Base-by-base conservation (phyloP, 1,284 basidiomycete genomes). In the Tetrapyrgos nigripes region DNA sequence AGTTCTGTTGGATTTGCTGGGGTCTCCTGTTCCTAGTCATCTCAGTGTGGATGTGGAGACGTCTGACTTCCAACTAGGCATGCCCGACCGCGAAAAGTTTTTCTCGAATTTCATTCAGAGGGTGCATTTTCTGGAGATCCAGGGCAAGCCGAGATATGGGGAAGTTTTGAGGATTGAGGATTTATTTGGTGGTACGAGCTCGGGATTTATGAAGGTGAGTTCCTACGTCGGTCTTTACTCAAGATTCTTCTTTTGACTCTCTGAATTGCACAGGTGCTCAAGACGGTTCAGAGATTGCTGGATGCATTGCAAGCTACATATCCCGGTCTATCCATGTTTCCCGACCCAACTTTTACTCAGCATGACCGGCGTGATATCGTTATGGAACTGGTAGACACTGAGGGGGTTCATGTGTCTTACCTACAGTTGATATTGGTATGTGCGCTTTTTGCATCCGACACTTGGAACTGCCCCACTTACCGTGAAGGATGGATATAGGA, bases 81-180 rank as follows among this genome's bases (percentile, higher is more conserved):
- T 71, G n/a, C 62, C 67, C 21, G 69, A 69, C 31, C 63, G 73
- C 40, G 66, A 68, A 60, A 57, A 53, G 47, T 72, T 71, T 50
- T 71, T 77, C 43, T 53, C 53, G 40, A 72, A 64, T 55, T 77
- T 79, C 53, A 72, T 77, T 48, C 65, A 74, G 29, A 64, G 74
- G 35, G 66, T 77, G 3, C 71, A 74, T 52, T 50, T 72, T 6
- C 60, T 78, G 13, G 75, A 79, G 61, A 53, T 69, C 14, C 75
- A 78, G 56, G 69, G 72, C 8, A 57, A 61, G 28, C 47, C 78
- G 3, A 61, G 71, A 3, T 77, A 72, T 59, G 77, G 77, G 48
- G 78, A 79, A 59, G 72, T 76, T 24, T 56, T 79, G 50, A 68
- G 70, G 53, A 61, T 68, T 50, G 70, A 76, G 21, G 77, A 78